These are phyloP conservation scores for Elsinoe arachidis DNA, from an alignment of 2,329 filamentous ascomycete species.

Conservation along the genomic window DNA sequence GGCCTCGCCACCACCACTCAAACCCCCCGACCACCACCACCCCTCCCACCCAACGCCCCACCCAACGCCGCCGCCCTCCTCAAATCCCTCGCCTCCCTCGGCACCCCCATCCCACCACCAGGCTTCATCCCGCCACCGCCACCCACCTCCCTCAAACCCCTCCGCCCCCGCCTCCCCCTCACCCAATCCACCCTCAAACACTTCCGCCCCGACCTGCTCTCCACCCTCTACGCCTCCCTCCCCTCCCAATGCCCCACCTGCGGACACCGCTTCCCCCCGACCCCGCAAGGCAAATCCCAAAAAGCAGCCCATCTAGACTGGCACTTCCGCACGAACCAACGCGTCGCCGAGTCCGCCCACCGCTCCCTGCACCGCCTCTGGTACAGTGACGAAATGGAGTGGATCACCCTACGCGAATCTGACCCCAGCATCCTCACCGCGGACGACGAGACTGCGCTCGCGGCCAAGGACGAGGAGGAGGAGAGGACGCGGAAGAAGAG, in stretches of 20 bases:
- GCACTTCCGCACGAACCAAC: constrained; percentile 91
- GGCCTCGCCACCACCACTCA: constrained; percentile 16
- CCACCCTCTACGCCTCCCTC: constrained; percentile 67
- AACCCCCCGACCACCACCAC: constrained; percentile 10
- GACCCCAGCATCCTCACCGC: constrained; percentile 50
- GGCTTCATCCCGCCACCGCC: constrained; percentile 5
- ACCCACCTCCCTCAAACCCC: background rate
- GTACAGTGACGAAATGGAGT: constrained; percentile 90
- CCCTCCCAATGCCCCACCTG: constrained; percentile 87
- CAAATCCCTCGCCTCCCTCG: constrained; percentile 17
- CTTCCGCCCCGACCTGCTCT: constrained; percentile 65
- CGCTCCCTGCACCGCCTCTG: constrained; percentile 85
- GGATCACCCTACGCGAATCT: constrained; percentile 76
- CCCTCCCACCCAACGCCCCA: background rate
- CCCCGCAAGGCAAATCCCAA: constrained; percentile 68
- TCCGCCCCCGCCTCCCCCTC: constrained; percentile 19
- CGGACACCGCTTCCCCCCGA: constrained; percentile 73
- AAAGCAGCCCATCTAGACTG: constrained; percentile 94
- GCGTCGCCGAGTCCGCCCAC: constrained; percentile 70
- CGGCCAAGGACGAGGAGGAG: background rate
- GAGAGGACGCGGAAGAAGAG: constrained; percentile 33
- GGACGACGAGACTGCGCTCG: constrained; percentile 31
- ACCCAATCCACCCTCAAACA: constrained; percentile 25
- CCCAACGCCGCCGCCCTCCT: constrained; percentile 18
- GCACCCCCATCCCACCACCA: constrained; percentile 3